Evolutionary conservation across 768 basidiomycete species (phyloP).

Genomic region (Russula olivacea): DNA sequence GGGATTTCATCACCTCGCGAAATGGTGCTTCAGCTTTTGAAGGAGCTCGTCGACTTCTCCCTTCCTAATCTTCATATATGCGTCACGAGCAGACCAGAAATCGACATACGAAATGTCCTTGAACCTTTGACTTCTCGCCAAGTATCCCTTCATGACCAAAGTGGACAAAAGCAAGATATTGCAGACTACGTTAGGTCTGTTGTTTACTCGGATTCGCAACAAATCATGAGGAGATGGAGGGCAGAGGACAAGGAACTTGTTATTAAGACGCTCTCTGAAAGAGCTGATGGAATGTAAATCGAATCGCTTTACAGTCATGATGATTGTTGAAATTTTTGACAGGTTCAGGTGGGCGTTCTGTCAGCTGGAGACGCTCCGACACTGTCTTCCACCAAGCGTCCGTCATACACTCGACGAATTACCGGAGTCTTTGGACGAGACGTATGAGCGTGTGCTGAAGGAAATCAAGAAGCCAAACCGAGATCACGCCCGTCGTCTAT

Average conservation of each 20-base stretch:
- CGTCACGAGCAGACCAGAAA: constrained; percentile 6
- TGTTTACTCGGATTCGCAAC: constrained; percentile 2
- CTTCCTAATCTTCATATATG: background rate
- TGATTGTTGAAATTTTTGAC: background rate
- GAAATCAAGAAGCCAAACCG: background rate
- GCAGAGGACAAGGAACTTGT: background rate
- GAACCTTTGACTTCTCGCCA: background rate
- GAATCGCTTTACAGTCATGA: too few relatives aligned
- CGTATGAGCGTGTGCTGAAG: background rate
- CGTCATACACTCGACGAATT: background rate
- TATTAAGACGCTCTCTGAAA: background rate
- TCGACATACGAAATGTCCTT: background rate
- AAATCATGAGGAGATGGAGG: constrained; percentile 1
- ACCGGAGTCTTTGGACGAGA: background rate
- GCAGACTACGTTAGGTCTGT: background rate
- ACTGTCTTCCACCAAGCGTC: background rate
- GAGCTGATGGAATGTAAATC: background rate
- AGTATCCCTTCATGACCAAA: constrained; percentile 6
- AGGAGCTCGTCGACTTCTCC: background rate
- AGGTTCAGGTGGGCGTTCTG: background rate
- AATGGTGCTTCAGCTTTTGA: background rate
- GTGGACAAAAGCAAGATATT: constrained; percentile 3
- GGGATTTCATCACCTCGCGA: background rate
- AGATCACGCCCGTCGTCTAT: background rate
- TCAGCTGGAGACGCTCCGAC: background rate